Percentiles rank a stretch among this genome's conserved stretches.
Conservation (phyloP, 495 filamentous ascomycete genomes). For the Aspergillus nanangensis region DNA sequence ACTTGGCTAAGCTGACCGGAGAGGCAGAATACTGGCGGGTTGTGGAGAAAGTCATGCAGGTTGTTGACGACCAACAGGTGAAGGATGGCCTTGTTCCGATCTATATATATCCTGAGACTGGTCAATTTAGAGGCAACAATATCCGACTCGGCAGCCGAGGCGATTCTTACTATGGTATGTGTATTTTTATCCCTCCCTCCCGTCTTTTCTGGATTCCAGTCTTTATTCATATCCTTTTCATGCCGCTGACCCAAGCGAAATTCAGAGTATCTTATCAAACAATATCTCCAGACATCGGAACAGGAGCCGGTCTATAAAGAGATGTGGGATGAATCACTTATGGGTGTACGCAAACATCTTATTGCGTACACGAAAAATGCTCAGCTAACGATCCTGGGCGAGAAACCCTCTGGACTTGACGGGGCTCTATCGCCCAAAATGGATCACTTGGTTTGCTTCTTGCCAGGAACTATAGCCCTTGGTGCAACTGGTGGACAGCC, state of each 20-base stretch:
- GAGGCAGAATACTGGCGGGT: slow-evolving; percentile 87
- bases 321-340: slow-evolving; percentile 86
- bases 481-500: slow-evolving; percentile 76
- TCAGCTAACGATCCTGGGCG: slow-evolving; percentile 78
- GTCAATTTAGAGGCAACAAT: slow-evolving; percentile 73
- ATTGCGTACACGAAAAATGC: slow-evolving; percentile 80
- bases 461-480: slow-evolving; percentile 92
- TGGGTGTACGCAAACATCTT: slow-evolving; percentile 85
- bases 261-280: slow-evolving; percentile 90
- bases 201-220: not conserved
- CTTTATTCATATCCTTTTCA: not conserved
- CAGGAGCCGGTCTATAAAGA: slow-evolving; percentile 82
- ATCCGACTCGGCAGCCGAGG: slow-evolving; percentile 90
- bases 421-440: slow-evolving; percentile 74
- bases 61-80: slow-evolving; percentile 73
- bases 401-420: slow-evolving; percentile 72
- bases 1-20: slow-evolving; percentile 89
- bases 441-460: slow-evolving; percentile 97
- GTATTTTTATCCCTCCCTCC: not conserved
- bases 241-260: slow-evolving; percentile 6
- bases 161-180: slow-evolving; percentile 85
- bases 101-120: slow-evolving; percentile 75
- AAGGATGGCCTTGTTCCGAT: slow-evolving; percentile 87
- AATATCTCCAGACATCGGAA: slow-evolving; percentile 87
- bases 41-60: slow-evolving; percentile 85